A percentile compares a stretch with the other conserved stretches of the same genome.
Evolutionary conservation across 257 asterid genomes (phyloP).

Genomic region (Cynanchum wilfordii): DNA sequence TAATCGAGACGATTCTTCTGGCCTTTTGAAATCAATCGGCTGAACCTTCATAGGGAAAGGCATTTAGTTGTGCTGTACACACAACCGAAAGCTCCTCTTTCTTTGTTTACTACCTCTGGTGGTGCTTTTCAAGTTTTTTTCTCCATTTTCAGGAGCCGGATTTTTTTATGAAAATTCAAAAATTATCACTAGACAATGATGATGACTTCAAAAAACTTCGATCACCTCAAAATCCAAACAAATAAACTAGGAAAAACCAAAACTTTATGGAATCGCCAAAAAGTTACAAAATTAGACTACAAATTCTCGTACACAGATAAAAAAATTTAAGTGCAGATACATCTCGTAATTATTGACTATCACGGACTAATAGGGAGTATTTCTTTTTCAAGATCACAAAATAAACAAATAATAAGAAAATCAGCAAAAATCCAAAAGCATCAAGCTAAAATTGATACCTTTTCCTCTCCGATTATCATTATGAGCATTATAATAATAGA

Average conservation of each 20-base stretch:
- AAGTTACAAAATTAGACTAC: slow-evolving; percentile 11
- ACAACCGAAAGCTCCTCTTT: slow-evolving; percentile 7
- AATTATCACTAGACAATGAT: slow-evolving; percentile 20
- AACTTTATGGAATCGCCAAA: background rate
- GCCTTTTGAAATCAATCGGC: slow-evolving; percentile 54
- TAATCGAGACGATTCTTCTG: slow-evolving; percentile 30
- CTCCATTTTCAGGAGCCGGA: slow-evolving; percentile 14
- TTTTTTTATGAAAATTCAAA: background rate
- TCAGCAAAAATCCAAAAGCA: slow-evolving; percentile 20
- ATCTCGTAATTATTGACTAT: background rate
- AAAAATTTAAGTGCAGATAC: slow-evolving; percentile 2
- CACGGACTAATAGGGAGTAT: background rate
- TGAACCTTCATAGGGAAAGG: slow-evolving; percentile 72
- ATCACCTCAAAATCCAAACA: slow-evolving; percentile 1
- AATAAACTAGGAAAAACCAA: background rate
- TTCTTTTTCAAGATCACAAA: slow-evolving; percentile 21
- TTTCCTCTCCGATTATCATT: slow-evolving; percentile 20
- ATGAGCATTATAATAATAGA: slow-evolving; percentile 14
- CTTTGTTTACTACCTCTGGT: background rate
- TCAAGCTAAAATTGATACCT: slow-evolving; percentile 29
- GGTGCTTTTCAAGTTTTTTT: background rate
- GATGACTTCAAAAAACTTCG: slow-evolving; percentile 24
- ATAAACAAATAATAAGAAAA: slow-evolving; percentile 22
- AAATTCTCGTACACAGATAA: slow-evolving; percentile 5
- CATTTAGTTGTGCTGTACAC: slow-evolving; percentile 10